phyloP scores from a whole-genome alignment of 2,329 filamentous ascomycete genomes.

The Claviceps arundinis region DNA sequence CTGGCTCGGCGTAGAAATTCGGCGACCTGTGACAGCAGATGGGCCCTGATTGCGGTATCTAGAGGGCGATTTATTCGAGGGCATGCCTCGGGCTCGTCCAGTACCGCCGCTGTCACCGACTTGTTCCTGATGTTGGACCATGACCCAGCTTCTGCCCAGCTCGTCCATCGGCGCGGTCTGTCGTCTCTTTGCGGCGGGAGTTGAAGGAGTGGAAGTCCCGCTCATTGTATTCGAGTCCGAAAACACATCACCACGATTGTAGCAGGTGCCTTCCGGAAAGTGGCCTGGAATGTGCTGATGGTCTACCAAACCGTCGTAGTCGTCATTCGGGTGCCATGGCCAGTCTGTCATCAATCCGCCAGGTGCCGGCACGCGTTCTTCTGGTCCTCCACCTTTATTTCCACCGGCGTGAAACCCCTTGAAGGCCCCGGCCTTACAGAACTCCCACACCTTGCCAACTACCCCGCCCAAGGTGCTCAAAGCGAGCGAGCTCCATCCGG shows the following conservation, averaged over 20 bases:
- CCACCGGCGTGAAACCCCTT: slow-evolving; percentile 78
- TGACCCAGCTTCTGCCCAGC: slow-evolving; percentile 56
- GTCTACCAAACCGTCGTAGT: slow-evolving; percentile 11
- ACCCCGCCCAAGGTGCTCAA: slow-evolving; percentile 51
- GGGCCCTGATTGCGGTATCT: slow-evolving; percentile 21
- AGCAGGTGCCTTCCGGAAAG: slow-evolving; percentile 20
- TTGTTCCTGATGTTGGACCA: slow-evolving; percentile 40
- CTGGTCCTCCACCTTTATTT: slow-evolving; percentile 46
- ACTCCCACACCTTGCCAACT: slow-evolving; percentile 70
- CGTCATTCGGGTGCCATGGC: slow-evolving; percentile 3
- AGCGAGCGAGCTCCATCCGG: slow-evolving; percentile 44
- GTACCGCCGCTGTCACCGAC: slow-evolving; percentile 4
- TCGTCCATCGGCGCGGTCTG: slow-evolving; percentile 42
- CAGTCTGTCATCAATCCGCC: slow-evolving; percentile 6
- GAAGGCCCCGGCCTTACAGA: slow-evolving; percentile 64
- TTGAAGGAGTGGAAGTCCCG: slow-evolving; percentile 27
- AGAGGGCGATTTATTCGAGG: slow-evolving; percentile 12
- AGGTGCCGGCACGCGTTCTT: slow-evolving; percentile 14
- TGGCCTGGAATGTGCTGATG: slow-evolving; percentile 15
- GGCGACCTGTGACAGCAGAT: slow-evolving; percentile 23
- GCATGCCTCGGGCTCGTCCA: slow-evolving; percentile 13
- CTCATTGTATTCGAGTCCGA: slow-evolving; percentile 18
- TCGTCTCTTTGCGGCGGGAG: slow-evolving; percentile 37
- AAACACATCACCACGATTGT: slow-evolving; percentile 5
- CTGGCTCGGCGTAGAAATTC: slow-evolving; percentile 27